These are phyloP conservation scores for Protea cynaroides DNA, from an alignment of 164 flowering plant genomes.

Conservation along the genomic window DNA sequence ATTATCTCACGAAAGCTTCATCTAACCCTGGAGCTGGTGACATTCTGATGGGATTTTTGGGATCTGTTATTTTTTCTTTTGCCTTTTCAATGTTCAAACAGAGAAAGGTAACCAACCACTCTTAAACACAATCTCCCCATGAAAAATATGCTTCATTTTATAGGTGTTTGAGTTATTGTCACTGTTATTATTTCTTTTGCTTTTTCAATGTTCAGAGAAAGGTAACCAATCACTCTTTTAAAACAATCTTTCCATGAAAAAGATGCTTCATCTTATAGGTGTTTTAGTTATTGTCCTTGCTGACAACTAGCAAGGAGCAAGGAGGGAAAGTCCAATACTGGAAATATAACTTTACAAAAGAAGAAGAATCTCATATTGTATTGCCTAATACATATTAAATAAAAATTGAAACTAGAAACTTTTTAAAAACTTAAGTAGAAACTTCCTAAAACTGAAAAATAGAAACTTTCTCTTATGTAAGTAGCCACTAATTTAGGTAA, in stretches of 20 bases:
- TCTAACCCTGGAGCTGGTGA: constrained; percentile 99
- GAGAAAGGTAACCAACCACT: constrained; percentile 54
- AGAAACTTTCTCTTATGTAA: too few species aligned
- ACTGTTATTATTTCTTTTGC: background rate
- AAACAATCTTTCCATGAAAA: background rate
- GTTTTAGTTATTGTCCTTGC: background rate
- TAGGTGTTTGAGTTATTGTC: background rate
- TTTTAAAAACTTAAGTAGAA: too few species aligned
- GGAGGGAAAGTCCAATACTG: too few species aligned
- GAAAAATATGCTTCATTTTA: background rate
- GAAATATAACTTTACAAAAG: too few species aligned
- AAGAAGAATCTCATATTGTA: too few species aligned
- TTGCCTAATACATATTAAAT: too few species aligned
- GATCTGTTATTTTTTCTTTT: constrained; percentile 92
- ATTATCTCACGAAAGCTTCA: constrained; percentile 78
- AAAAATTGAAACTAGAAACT: too few species aligned
- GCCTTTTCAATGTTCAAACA: constrained; percentile 98
- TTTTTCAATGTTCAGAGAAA: too few species aligned
- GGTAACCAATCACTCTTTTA: too few species aligned
- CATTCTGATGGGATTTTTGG: constrained; percentile 87
- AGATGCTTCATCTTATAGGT: background rate
- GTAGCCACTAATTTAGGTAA: too few species aligned
- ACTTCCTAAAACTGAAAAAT: too few species aligned
- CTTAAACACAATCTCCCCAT: background rate
- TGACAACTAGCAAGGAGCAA: too few species aligned